Percentiles rank a stretch among this genome's conserved stretches.
Conservation (phyloP, 805 yeast genomes). For the Kuraishia molischiana region DNA sequence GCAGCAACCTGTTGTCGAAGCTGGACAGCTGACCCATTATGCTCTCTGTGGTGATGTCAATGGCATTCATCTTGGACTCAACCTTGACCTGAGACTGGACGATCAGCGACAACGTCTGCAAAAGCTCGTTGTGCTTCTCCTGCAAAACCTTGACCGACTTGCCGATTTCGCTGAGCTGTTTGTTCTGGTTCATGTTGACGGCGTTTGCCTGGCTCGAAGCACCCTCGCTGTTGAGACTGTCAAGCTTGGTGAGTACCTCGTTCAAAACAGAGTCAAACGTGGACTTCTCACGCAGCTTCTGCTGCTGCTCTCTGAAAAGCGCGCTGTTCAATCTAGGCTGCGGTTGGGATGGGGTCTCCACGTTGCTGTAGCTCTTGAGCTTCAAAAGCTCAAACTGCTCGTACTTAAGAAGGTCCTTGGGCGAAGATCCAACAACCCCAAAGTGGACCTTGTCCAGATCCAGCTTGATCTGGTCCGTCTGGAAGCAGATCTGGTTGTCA, state of each 20-base stretch:
- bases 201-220: neutral
- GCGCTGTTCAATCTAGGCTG: conserved; percentile 2
- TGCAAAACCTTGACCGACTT: conserved; percentile 9
- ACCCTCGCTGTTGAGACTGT: neutral
- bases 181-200: conserved; percentile 3
- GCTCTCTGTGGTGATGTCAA: neutral
- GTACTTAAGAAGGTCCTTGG: conserved; percentile 20
- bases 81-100: neutral
- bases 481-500: conserved; percentile 63
- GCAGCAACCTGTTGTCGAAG: neutral
- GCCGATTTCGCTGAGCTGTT: conserved; percentile 12
- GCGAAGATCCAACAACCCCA: conserved; percentile 45
- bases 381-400: conserved; percentile 61
- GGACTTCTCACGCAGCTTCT: conserved; percentile 3
- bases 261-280: neutral
- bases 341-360: conserved; percentile 11
- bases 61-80: neutral
- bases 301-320: conserved; percentile 10
- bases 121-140: conserved; percentile 4
- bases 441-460: conserved; percentile 25
- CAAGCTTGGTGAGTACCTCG: neutral
- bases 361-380: conserved; percentile 42
- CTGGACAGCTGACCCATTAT: neutral
- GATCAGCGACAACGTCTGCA: neutral
- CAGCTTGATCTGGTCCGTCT: conserved; percentile 44